Evolutionary conservation across 1,284 basidiomycete species (phyloP).

Genomic region (Austropuccinia psidii): DNA sequence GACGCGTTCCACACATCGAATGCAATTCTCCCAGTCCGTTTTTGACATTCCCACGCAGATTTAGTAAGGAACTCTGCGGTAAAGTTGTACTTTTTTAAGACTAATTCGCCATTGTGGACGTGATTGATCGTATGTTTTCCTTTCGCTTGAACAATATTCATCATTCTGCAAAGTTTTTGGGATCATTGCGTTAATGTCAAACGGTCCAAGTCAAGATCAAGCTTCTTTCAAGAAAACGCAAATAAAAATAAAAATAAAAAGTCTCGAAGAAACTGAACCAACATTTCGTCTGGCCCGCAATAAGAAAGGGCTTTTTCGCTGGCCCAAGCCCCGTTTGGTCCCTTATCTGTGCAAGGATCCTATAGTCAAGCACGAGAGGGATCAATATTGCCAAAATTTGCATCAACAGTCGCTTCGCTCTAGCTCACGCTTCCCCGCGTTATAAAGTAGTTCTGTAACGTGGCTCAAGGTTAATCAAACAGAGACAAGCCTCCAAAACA

Average conservation of each 20-base stretch:
- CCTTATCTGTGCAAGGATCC: slow-evolving; percentile 24
- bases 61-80: slow-evolving; percentile 8
- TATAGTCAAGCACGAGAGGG: not conserved
- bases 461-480: not conserved
- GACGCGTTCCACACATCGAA: slow-evolving; percentile 35
- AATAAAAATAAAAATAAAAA: not conserved
- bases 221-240: too few species aligned
- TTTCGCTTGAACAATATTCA: slow-evolving; percentile 30
- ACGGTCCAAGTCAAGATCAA: too few species aligned
- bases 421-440: slow-evolving; percentile 24
- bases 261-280: not conserved
- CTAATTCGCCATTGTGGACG: slow-evolving; percentile 19
- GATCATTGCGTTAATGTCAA: too few species aligned
- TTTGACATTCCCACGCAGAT: slow-evolving; percentile 29
- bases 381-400: not conserved
- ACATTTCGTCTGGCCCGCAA: slow-evolving; percentile 32
- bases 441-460: slow-evolving; percentile 13
- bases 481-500: not conserved
- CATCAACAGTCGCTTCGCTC: too few species aligned
- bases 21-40: slow-evolving; percentile 18
- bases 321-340: slow-evolving; percentile 22
- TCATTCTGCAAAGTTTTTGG: slow-evolving; percentile 17
- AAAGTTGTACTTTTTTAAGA: slow-evolving; percentile 24
- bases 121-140: slow-evolving; percentile 11
- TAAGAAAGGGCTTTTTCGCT: slow-evolving; percentile 22